Percentiles rank a stretch among this genome's conserved stretches.
phyloP scores from a whole-genome alignment of 148 eudicot species.

The Pharnaceum exiguum region DNA sequence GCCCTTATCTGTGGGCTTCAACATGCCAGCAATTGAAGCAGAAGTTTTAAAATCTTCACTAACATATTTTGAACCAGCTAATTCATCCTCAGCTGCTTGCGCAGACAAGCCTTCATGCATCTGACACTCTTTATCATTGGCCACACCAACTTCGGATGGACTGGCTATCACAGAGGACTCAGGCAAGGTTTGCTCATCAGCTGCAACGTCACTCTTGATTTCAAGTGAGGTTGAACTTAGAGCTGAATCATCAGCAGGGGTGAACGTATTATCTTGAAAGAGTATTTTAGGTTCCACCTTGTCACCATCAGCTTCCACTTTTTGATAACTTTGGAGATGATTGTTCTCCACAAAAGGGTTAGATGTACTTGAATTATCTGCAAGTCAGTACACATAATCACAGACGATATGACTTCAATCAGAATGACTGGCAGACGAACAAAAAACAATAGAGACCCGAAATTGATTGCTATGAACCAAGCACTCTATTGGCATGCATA shows the following conservation, averaged over 20 bases:
- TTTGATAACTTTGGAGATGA: conserved; percentile 7
- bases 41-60: conserved; percentile 16
- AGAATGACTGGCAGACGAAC: not conserved
- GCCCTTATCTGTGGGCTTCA: conserved; percentile 10
- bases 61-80: conserved; percentile 4
- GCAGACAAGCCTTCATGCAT: conserved; percentile 4
- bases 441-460: not conserved
- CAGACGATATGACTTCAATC: not conserved
- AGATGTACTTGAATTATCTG: conserved; percentile 24
- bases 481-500: not conserved
- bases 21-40: conserved; percentile 1
- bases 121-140: conserved; percentile 14
- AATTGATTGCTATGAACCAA: not conserved
- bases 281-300: conserved; percentile 13
- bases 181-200: conserved; percentile 2
- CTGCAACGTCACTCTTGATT: conserved; percentile 21
- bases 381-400: conserved; percentile 3
- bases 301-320: conserved; percentile 9
- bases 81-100: conserved; percentile 15
- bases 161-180: conserved; percentile 4
- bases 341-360: conserved; percentile 9
- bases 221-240: conserved; percentile 11
- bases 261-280: conserved; percentile 14
- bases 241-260: conserved; percentile 8
- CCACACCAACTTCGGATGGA: conserved; percentile 16